Conservation (phyloP, 352 stramenopile genomes). For the Phytophthora boehmeriae region DNA sequence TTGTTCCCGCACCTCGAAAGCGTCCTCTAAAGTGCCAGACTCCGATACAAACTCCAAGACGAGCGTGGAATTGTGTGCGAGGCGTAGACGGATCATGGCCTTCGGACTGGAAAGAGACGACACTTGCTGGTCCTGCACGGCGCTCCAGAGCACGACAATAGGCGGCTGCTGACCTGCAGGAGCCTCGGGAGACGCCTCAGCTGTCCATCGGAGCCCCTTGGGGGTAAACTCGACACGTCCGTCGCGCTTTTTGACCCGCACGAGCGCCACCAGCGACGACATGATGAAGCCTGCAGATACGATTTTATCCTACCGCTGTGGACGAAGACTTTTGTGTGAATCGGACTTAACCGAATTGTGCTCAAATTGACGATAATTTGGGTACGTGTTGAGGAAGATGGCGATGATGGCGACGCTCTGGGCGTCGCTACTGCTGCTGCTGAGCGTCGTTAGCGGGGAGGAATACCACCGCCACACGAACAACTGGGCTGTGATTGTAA, state of each 20-base stretch:
- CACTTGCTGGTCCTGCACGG: conserved; percentile 82
- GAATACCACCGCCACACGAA: conserved; percentile 82
- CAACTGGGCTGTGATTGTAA: conserved; percentile 88
- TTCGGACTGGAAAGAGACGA: conserved; percentile 76
- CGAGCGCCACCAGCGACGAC: conserved; percentile 50
- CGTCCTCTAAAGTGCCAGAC: conserved; percentile 56
- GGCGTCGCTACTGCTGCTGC: conserved; percentile 32
- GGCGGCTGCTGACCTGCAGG: conserved; percentile 28
- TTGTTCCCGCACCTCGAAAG: conserved; percentile 72
- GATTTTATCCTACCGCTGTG: neutral
- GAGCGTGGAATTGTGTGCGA: conserved; percentile 66
- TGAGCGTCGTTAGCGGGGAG: conserved; percentile 22
- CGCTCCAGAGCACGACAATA: conserved; percentile 69
- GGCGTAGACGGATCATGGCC: conserved; percentile 82
- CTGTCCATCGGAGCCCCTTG: conserved; percentile 66
- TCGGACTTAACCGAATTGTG: neutral
- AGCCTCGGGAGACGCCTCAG: conserved; percentile 38
- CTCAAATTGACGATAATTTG: neutral
- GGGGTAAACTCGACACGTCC: conserved; percentile 61
- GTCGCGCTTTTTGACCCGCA: conserved; percentile 86
- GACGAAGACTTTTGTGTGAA: neutral
- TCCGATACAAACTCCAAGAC: conserved; percentile 72
- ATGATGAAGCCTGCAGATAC: conserved; percentile 23
- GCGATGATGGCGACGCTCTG: conserved; percentile 19
- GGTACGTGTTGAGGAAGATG: conserved; percentile 27